Conservation (phyloP, 352 stramenopile genomes). For the Phytopythium boreale region DNA sequence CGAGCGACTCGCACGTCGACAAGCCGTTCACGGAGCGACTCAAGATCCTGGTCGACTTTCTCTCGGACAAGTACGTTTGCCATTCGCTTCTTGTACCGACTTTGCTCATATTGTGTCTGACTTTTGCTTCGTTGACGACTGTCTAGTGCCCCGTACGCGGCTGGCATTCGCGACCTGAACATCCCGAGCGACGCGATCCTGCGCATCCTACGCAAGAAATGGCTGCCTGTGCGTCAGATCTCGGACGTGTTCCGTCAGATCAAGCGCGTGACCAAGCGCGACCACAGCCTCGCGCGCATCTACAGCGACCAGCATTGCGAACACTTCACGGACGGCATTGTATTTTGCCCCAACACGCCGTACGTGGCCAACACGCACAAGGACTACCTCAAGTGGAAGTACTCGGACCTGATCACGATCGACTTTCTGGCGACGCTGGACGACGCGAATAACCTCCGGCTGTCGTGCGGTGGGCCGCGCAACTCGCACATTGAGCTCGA, state of each 20-base stretch:
- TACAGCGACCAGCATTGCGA: constrained; percentile 82
- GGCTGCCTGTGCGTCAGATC: constrained; percentile 78
- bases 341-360: constrained; percentile 87
- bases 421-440: constrained; percentile 75
- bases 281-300: constrained; percentile 71
- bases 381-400: constrained; percentile 93
- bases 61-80: constrained; percentile 74
- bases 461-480: constrained; percentile 71
- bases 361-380: constrained; percentile 84
- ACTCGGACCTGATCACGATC: constrained; percentile 87
- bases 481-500: constrained; percentile 85
- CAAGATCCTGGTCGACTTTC: constrained; percentile 76
- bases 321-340: constrained; percentile 88
- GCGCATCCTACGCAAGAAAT: constrained; percentile 80
- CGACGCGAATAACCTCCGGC: constrained; percentile 53
- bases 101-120: constrained; percentile 5
- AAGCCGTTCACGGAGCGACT: constrained; percentile 81
- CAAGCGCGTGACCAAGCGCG: constrained; percentile 71
- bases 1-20: constrained; percentile 72
- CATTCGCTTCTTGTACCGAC: background rate
- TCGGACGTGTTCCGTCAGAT: constrained; percentile 82
- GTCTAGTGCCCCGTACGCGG: constrained; percentile 61
- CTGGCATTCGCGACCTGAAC: constrained; percentile 56
- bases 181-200: constrained; percentile 70
- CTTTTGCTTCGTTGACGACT: background rate